A percentile compares a stretch with the other conserved stretches of the same genome.
Conservation (phyloP, 1,284 basidiomycete genomes). For the Somion occarium region DNA sequence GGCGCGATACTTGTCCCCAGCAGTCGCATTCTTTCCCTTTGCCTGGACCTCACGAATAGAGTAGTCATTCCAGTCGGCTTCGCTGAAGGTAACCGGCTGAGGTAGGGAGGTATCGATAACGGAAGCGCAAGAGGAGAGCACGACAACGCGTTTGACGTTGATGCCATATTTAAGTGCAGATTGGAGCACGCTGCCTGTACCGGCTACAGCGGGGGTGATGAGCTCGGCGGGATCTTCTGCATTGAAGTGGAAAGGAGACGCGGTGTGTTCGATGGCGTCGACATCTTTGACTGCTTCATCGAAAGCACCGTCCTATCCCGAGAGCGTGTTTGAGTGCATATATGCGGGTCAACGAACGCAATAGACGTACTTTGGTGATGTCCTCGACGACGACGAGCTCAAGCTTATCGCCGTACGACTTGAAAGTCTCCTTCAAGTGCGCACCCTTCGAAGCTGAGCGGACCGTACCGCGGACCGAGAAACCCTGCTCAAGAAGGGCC, state of each 20-base stretch:
- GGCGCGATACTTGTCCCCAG: constrained; percentile 45
- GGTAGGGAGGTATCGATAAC: constrained; percentile 31
- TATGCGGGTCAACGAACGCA: not conserved
- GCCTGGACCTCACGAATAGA: constrained; percentile 48
- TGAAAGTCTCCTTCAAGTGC: constrained; percentile 45
- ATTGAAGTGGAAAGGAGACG: constrained; percentile 37
- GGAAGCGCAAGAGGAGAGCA: constrained; percentile 56
- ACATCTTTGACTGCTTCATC: constrained; percentile 38
- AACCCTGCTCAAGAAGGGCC: constrained; percentile 36
- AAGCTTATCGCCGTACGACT: constrained; percentile 39
- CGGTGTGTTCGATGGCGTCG: constrained; percentile 41
- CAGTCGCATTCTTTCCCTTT: constrained; percentile 42
- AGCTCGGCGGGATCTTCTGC: constrained; percentile 32
- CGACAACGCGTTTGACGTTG: constrained; percentile 58
- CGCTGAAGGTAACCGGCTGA: constrained; percentile 26
- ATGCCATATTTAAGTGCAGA: constrained; percentile 28
- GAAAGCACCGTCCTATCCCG: constrained; percentile 15
- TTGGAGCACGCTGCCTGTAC: constrained; percentile 24
- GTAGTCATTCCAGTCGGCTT: constrained; percentile 64
- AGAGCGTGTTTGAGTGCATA: not conserved
- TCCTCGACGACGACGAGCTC: constrained; percentile 51
- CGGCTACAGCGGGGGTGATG: constrained; percentile 27
- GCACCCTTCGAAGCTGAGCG: constrained; percentile 46
- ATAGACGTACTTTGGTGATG: constrained; percentile 40
- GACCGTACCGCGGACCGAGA: constrained; percentile 52